phyloP scores from a whole-genome alignment of 2,329 filamentous ascomycete species.

The Sarocladium brachiariae region DNA sequence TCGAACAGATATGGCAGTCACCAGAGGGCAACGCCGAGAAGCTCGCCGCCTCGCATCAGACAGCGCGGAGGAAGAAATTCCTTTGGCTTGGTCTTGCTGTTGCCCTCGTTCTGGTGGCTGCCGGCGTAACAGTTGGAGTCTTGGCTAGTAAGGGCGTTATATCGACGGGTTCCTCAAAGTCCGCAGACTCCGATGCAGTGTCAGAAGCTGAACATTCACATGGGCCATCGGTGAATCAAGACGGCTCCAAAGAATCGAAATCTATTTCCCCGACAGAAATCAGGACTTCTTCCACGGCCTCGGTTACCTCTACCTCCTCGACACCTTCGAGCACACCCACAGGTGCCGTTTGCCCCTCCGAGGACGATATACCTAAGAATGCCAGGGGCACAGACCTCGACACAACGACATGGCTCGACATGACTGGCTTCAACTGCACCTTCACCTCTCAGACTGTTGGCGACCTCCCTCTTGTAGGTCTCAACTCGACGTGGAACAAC shows the following conservation, averaged over 20 bases:
- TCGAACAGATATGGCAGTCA: conserved; percentile 2
- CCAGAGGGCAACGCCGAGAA: neutral
- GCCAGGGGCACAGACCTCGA: conserved; percentile 74
- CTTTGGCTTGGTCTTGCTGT: conserved; percentile 1
- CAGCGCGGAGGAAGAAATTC: neutral
- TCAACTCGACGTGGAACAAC: conserved; percentile 81
- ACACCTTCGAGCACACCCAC: neutral
- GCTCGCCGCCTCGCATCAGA: neutral
- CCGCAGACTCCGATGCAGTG: neutral
- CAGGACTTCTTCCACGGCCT: neutral
- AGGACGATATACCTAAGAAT: conserved; percentile 50
- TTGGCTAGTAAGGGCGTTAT: conserved; percentile 3
- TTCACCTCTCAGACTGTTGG: conserved; percentile 82
- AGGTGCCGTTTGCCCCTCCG: neutral
- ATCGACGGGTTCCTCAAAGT: neutral
- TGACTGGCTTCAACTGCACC: conserved; percentile 84
- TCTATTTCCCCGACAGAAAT: neutral
- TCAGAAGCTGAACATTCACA: neutral
- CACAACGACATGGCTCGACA: conserved; percentile 87
- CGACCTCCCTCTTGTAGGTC: conserved; percentile 82
- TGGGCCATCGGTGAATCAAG: neutral
- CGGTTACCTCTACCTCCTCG: neutral
- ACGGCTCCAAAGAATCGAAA: neutral
- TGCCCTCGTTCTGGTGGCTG: neutral
- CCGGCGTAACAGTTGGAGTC: conserved; percentile 1